Base-by-base conservation (phyloP, 257 asterid species). In the Solanum tarijense region DNA sequence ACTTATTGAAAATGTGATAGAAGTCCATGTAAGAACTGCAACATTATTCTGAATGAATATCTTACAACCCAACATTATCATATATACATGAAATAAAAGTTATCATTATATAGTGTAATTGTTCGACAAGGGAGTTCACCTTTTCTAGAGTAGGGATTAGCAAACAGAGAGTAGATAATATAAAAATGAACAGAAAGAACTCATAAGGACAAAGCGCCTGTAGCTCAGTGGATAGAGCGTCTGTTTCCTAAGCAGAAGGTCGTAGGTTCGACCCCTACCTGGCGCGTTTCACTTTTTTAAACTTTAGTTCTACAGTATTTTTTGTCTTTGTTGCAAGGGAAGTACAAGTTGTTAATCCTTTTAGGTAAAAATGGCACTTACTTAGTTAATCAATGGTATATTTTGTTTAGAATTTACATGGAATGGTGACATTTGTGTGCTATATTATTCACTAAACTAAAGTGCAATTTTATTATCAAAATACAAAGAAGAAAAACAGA, bases 171-270 rank as follows among this genome's bases (percentile, higher is more conserved):
- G 6, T 43, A 43, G 2, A 43, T 43, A 43, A 43, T 43, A 27
- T 27, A 27, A 27, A 27, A 27, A 27, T 27, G 29, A 13, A 13
- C 58, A 48, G 58, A 48, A 48, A 14, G 58, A 5, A 14, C 14
- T 14, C 18, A 13, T 48, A 48, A 2, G 18, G 12, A 46, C 55
- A 46, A 41, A 39, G 98, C 96, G 97, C 97, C 94, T 93, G 98
- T 96, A 94, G 98, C 98, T 96, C 98, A 95, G 99, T 92, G 99
- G 98, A 95, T 94, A 95, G 98, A 95, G 98, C 96, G 96, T 94
- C 96, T 94, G 95, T 95, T 94, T 96, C 96, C 98, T 94, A 94
- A 96, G 98, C 98, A 94, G 98, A 96, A 95, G 92, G 97, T 92
- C 96, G 95, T 93, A 94, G 97, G 97, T 94, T 94, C 98, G 96